Base-by-base conservation (phyloP, 345 rosid species). In the Sonneratia caseolaris region DNA sequence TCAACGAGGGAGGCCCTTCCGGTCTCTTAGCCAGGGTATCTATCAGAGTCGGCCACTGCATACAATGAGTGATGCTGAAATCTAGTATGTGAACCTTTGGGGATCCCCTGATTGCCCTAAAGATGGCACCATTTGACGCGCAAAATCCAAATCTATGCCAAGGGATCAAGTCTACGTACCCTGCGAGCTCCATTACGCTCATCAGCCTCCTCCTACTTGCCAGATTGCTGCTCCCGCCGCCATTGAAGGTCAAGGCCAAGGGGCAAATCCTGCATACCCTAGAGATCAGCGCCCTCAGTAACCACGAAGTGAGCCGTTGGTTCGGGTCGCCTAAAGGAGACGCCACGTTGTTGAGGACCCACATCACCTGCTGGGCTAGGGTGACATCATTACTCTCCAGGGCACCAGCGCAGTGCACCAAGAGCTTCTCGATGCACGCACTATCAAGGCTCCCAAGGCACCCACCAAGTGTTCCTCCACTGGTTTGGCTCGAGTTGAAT, bases 321-420 rank as follows among this genome's bases (percentile, higher is more conserved):
- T 88, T 88, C 5, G 88, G 90, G 80, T 86, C 93, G 40, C 91
- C 93, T 0, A 69, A 70, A 13, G 80, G 48, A 37, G 93, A 88
- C 37, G 93, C 91, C 68, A 88, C 88, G 68, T 88, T 88, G 70
- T 88, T 86, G 74, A 88, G 91, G 67, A 88, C 93, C 93, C 93
- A 88, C 93, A 88, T 88, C 70, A 88, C 91, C 70, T 88, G 93
- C 12, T 86, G 93, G 43, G 89, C 93, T 71, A 88, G 73, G 37
- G 93, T 88, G 68, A 85, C 88, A 36, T 88, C 93, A 71, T 84
- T 84, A 64, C 77, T 75, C 76, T 88, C 93, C 3, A 88, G 75
- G 72, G 93, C 91, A 59, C 84, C 82, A 11, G 91, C 93, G 45
- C 91, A 88, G 79, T 88, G 93, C 57, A 86, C 84, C 5, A 88